phyloP scores from a whole-genome alignment of 73 alveolate genomes.

The Paramecium pentaurelia region DNA sequence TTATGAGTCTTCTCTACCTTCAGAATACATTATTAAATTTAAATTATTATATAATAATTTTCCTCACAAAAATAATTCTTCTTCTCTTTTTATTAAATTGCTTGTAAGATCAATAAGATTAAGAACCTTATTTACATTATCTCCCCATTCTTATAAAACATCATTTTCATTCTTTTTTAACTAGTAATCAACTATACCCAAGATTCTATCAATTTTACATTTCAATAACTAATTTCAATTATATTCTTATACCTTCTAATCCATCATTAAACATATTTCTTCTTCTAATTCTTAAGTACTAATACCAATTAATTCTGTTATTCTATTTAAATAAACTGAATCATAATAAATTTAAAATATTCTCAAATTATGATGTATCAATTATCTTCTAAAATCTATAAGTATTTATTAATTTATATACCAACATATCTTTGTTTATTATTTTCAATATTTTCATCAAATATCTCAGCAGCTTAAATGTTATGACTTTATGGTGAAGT shows the following conservation, averaged over 20 bases:
- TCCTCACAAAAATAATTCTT: slow-evolving; percentile 42
- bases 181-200: slow-evolving; percentile 20
- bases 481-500: slow-evolving; percentile 2
- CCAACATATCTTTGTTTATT: background rate
- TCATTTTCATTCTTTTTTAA: slow-evolving; percentile 54
- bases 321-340: slow-evolving; percentile 73
- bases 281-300: slow-evolving; percentile 38
- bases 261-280: slow-evolving; percentile 48
- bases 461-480: slow-evolving; percentile 51
- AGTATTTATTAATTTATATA: background rate
- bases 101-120: slow-evolving; percentile 53
- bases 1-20: background rate
- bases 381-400: slow-evolving; percentile 75
- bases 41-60: background rate
- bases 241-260: background rate
- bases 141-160: slow-evolving; percentile 50
- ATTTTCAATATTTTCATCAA: slow-evolving; percentile 3
- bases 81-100: slow-evolving; percentile 62
- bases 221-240: background rate
- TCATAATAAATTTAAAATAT: slow-evolving; percentile 80
- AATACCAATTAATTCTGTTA: slow-evolving; percentile 64
- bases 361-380: slow-evolving; percentile 90
- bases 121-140: slow-evolving; percentile 9
- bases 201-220: slow-evolving; percentile 54
- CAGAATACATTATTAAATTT: background rate